These are phyloP conservation scores for Solanum aculeatissimum DNA, from an alignment of 305 asterid genomes.

Conservation along the genomic window DNA sequence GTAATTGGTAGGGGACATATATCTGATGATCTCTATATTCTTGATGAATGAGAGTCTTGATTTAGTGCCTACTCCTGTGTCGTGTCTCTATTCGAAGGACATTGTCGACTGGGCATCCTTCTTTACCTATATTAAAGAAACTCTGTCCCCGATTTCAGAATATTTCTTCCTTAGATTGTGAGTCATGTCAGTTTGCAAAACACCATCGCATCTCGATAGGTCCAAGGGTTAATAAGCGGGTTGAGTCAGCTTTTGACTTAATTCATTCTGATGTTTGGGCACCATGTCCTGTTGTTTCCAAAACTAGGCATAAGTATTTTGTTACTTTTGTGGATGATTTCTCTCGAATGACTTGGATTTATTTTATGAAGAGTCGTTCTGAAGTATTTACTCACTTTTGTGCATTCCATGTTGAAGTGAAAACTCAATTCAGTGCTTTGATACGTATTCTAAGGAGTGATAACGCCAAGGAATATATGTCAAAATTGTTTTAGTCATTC, in stretches of 20 bases:
- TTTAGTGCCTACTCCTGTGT: neutral
- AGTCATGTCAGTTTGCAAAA: neutral
- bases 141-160: neutral
- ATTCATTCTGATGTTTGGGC: neutral
- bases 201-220: neutral
- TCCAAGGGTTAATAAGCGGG: neutral
- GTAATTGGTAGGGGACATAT: neutral
- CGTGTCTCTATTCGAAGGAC: neutral
- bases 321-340: neutral
- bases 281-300: neutral
- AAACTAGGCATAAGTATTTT: neutral
- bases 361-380: neutral
- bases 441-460: neutral
- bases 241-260: neutral
- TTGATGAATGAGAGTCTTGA: neutral
- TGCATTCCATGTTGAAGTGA: neutral
- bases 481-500: neutral
- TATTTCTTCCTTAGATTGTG: neutral
- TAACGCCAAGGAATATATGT: neutral
- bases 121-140: neutral
- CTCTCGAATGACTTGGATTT: neutral
- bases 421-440: neutral
- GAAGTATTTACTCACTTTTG: neutral
- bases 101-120: neutral
- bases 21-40: neutral